phyloP scores from a whole-genome alignment of 139 green algal species.

The Pseudopediastrum boryanum region DNA sequence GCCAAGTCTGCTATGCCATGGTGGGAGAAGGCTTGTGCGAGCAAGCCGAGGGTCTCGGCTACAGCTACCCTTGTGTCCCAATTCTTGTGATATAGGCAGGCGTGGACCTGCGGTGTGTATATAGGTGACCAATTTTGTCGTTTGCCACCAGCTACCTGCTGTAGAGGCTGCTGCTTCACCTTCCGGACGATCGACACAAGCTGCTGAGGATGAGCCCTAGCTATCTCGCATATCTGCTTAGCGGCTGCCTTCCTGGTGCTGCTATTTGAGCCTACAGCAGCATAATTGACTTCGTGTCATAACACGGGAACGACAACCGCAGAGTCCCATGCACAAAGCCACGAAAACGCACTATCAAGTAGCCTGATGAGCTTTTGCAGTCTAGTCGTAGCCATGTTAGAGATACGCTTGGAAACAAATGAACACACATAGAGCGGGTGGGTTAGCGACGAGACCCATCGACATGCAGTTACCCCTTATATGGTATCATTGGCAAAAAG shows the following conservation, averaged over 20 bases:
- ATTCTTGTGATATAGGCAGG: slow-evolving; percentile 64
- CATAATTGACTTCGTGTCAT: background rate
- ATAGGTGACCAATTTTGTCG: background rate
- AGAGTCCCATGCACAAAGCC: background rate
- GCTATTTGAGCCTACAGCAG: slow-evolving; percentile 67
- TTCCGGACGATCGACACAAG: slow-evolving; percentile 73
- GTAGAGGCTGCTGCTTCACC: slow-evolving; percentile 42
- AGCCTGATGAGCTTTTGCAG: slow-evolving; percentile 76
- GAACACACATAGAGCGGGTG: no score
- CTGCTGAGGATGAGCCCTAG: slow-evolving; percentile 72
- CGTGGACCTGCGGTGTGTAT: slow-evolving; percentile 55
- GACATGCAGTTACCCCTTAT: background rate
- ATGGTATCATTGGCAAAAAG: background rate
- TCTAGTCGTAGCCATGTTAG: slow-evolving; percentile 30
- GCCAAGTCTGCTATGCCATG: slow-evolving; percentile 51
- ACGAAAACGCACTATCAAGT: slow-evolving; percentile 64
- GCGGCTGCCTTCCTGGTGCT: slow-evolving; percentile 77
- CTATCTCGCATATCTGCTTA: slow-evolving; percentile 83
- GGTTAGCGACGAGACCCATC: no score
- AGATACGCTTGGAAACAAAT: no score
- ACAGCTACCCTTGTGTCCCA: slow-evolving; percentile 88
- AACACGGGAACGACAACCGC: background rate
- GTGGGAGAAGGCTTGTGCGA: slow-evolving; percentile 80
- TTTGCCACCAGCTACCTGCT: background rate
- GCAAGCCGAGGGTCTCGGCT: slow-evolving; percentile 71